Evolutionary conservation across 176 grass and related monocot species (phyloP).

Genomic region (Lolium multiflorum): DNA sequence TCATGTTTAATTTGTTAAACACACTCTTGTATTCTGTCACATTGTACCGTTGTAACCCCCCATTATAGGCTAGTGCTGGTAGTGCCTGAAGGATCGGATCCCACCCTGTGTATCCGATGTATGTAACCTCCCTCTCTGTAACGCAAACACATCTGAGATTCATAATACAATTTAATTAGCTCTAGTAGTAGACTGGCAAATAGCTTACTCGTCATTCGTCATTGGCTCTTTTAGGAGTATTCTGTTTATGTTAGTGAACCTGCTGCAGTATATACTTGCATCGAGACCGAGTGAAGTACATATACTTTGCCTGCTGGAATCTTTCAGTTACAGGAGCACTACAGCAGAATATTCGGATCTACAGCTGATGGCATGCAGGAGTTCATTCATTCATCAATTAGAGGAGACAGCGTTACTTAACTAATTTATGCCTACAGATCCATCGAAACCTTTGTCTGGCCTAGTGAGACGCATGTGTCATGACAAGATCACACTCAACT

Average conservation of each 20-base stretch:
- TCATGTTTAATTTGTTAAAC: constrained; percentile 30
- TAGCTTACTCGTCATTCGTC: not conserved
- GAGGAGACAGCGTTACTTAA: not conserved
- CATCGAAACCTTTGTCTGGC: constrained; percentile 33
- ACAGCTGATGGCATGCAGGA: not conserved
- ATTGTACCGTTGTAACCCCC: too few species aligned
- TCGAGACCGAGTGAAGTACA: not conserved
- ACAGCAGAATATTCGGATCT: not conserved
- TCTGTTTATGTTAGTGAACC: not conserved
- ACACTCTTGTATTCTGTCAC: too few species aligned
- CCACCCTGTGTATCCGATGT: too few species aligned
- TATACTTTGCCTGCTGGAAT: too few species aligned
- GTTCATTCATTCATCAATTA: constrained; percentile 2
- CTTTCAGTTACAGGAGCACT: not conserved
- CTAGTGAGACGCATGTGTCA: constrained; percentile 34
- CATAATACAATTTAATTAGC: too few species aligned
- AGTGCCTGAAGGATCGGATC: too few species aligned
- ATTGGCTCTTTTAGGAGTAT: not conserved
- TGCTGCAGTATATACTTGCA: not conserved
- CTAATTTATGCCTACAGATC: constrained; percentile 19
- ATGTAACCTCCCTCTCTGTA: too few species aligned
- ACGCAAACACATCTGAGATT: too few species aligned
- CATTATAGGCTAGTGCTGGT: too few species aligned
- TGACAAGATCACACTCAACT: constrained; percentile 39
- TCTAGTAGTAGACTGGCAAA: not conserved